Evolutionary conservation across 768 basidiomycete species (phyloP).

Genomic region (Naematelia encephala): DNA sequence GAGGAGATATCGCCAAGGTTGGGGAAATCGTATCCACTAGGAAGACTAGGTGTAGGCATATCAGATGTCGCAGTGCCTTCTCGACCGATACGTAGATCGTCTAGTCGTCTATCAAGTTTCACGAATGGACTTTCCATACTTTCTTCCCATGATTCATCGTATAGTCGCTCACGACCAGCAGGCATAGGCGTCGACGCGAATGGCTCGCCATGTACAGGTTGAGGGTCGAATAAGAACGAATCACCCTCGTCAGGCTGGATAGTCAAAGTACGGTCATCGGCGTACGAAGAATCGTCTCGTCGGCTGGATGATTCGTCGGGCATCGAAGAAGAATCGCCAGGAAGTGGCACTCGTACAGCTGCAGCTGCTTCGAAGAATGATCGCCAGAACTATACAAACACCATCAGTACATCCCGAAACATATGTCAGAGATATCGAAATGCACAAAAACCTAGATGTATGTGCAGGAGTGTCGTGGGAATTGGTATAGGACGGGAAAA

Average conservation of each 20-base stretch:
- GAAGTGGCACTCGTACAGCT: slow-evolving; percentile 71
- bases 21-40: slow-evolving; percentile 30
- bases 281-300: slow-evolving; percentile 13
- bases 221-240: slow-evolving; percentile 5
- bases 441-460: too few species aligned
- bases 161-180: slow-evolving; percentile 1
- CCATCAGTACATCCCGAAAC: too few species aligned
- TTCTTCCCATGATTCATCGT: slow-evolving; percentile 57
- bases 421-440: too few species aligned
- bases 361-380: slow-evolving; percentile 95
- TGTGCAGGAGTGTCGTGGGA: neutral
- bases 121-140: slow-evolving; percentile 72
- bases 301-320: slow-evolving; percentile 13
- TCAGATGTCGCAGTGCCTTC: slow-evolving; percentile 10
- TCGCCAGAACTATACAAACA: slow-evolving; percentile 98
- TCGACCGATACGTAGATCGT: slow-evolving; percentile 33
- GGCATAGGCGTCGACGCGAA: slow-evolving; percentile 16
- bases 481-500: neutral
- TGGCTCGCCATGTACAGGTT: slow-evolving; percentile 1
- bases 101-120: slow-evolving; percentile 54
- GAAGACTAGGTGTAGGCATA: slow-evolving; percentile 34
- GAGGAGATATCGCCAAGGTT: slow-evolving; percentile 10
- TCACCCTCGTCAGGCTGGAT: slow-evolving; percentile 3
- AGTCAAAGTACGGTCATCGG: neutral
- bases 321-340: slow-evolving; percentile 53